phyloP scores from a whole-genome alignment of 129 eudicot species.

The Silybum marianum region DNA sequence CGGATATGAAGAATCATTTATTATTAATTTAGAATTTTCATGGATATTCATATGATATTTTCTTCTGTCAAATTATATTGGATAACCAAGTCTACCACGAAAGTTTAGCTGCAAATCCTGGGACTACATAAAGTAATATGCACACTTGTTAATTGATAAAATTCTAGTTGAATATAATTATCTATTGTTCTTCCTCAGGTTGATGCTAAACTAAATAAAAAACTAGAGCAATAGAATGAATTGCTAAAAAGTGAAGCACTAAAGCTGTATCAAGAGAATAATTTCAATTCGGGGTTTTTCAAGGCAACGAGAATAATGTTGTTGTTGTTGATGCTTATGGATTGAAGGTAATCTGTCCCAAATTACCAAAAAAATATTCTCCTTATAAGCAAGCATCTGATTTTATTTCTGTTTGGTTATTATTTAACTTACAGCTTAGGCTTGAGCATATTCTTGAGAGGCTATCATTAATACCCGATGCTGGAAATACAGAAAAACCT shows the following conservation, averaged over 20 bases:
- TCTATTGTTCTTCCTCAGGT: constrained; percentile 51
- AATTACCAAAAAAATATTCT: not conserved
- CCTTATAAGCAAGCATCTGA: constrained; percentile 3
- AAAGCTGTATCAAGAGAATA: constrained; percentile 86
- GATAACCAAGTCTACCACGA: not conserved
- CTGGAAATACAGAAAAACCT: constrained; percentile 94
- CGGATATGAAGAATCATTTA: not conserved
- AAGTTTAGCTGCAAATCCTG: too few relatives aligned
- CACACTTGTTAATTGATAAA: not conserved
- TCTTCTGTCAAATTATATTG: not conserved
- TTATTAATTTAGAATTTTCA: not conserved
- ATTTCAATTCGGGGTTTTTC: constrained; percentile 87
- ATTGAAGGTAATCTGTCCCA: constrained; percentile 60
- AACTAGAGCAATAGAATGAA: constrained; percentile 91
- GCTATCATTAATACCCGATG: constrained; percentile 87
- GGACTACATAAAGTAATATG: not conserved
- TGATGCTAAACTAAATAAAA: constrained; percentile 84
- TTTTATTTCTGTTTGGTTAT: constrained; percentile 10
- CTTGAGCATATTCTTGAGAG: constrained; percentile 97
- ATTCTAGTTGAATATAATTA: not conserved
- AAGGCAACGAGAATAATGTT: constrained; percentile 75
- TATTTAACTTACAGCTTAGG: constrained; percentile 65
- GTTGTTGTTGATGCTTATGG: constrained; percentile 96
- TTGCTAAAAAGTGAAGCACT: constrained; percentile 80
- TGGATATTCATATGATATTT: not conserved